These are phyloP conservation scores for Mycena capillaripes DNA, from an alignment of 768 basidiomycete genomes.

Conservation along the genomic window DNA sequence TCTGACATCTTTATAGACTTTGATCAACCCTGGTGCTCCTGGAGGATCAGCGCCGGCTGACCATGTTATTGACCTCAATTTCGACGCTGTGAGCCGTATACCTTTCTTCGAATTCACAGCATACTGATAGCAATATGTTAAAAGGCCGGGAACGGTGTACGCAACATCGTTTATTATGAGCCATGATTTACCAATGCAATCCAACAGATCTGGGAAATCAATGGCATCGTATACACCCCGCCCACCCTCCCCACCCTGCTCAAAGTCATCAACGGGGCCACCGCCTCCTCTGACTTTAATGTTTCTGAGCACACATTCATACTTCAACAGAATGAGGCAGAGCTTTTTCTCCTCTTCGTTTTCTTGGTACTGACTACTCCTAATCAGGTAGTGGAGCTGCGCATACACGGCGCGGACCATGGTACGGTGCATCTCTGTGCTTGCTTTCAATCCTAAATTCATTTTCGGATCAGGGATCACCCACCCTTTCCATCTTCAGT, in stretches of 20 bases:
- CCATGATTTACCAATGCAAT: not conserved
- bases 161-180: not conserved
- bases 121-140: not conserved
- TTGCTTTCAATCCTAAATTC: not conserved
- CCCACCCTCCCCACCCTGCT: constrained; percentile 41
- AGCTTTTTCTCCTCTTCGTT: no score
- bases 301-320: constrained; percentile 41
- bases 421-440: constrained; percentile 19
- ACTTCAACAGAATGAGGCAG: no score
- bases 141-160: not conserved
- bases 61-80: constrained; percentile 30
- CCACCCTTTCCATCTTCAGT: constrained; percentile 34
- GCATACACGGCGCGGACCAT: constrained; percentile 42
- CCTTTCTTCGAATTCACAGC: not conserved
- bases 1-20: not conserved
- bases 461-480: constrained; percentile 2
- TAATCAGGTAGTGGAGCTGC: constrained; percentile 40
- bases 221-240: constrained; percentile 37
- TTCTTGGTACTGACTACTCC: no score
- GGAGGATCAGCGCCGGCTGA: constrained; percentile 38
- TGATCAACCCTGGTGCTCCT: constrained; percentile 25
- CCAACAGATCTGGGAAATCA: constrained; percentile 36
- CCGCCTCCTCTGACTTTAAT: constrained; percentile 32
- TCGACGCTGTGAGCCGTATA: constrained; percentile 1
- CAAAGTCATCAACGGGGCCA: constrained; percentile 40